phyloP scores from a whole-genome alignment of 2,329 filamentous ascomycete genomes.

The Talaromyces sp. region DNA sequence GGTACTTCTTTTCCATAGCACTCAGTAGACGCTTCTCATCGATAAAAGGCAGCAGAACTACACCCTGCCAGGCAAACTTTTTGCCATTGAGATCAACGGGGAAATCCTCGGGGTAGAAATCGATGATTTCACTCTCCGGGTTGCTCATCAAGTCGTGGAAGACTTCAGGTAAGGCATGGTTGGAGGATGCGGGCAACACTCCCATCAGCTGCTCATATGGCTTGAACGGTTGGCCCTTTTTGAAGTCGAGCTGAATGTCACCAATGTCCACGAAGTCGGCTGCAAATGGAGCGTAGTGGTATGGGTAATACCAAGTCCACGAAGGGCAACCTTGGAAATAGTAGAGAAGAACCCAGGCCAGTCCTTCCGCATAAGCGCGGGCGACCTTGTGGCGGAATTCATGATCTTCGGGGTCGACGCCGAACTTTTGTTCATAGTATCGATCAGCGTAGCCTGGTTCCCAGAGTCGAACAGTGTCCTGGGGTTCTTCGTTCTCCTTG shows the following conservation, averaged over 20 bases:
- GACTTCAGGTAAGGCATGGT: conserved; percentile 82
- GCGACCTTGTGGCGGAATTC: conserved; percentile 89
- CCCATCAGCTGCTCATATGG: conserved; percentile 99
- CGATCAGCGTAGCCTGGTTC: conserved; percentile 92
- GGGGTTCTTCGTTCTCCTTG: conserved; percentile 64
- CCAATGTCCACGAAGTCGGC: conserved; percentile 86
- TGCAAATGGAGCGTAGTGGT: conserved; percentile 97
- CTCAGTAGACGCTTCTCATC: conserved; percentile 82
- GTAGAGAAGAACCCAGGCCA: conserved; percentile 93
- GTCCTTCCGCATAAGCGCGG: conserved; percentile 87
- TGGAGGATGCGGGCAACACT: conserved; percentile 88
- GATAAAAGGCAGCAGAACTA: conserved; percentile 92
- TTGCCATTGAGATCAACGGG: conserved; percentile 93
- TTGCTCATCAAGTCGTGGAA: conserved; percentile 93
- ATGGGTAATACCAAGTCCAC: conserved; percentile 99
- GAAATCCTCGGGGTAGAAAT: conserved; percentile 97
- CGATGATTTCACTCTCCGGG: conserved; percentile 85
- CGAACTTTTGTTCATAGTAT: conserved; percentile 97
- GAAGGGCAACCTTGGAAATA: conserved; percentile 98
- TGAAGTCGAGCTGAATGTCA: conserved; percentile 77
- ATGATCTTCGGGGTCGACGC: conserved; percentile 76
- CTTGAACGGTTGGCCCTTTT: conserved; percentile 80
- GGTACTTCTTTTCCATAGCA: conserved; percentile 83
- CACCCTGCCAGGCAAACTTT: conserved; percentile 97
- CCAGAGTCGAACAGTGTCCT: conserved; percentile 88